Conservation (phyloP, 2,329 filamentous ascomycete species). For the Trichoderma harzianum region DNA sequence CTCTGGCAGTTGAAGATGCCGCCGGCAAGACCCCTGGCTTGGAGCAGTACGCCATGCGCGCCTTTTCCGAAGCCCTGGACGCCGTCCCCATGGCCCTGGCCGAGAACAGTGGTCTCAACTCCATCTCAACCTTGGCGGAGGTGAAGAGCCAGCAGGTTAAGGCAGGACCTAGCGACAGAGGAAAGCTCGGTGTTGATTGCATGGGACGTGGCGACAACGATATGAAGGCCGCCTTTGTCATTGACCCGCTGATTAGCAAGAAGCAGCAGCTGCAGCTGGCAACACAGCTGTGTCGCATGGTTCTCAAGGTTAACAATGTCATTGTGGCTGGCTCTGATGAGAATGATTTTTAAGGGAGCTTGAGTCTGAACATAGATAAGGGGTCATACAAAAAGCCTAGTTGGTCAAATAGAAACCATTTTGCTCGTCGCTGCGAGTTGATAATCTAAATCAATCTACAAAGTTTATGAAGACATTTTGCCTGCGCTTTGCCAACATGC, state of each 20-base stretch:
- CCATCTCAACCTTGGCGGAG: slow-evolving; percentile 90
- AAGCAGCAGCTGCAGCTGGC: slow-evolving; percentile 94
- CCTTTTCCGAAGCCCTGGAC: slow-evolving; percentile 93
- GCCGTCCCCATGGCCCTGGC: slow-evolving; percentile 91
- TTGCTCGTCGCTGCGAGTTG: slow-evolving; percentile 10
- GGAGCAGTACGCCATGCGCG: slow-evolving; percentile 98
- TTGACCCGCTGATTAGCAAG: slow-evolving; percentile 97
- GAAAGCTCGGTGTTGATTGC: slow-evolving; percentile 88
- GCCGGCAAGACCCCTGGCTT: slow-evolving; percentile 94
- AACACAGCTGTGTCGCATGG: slow-evolving; percentile 97
- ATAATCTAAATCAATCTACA: slow-evolving; percentile 13
- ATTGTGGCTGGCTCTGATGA: slow-evolving; percentile 87
- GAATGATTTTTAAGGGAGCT: slow-evolving; percentile 68
- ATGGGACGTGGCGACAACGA: slow-evolving; percentile 94
- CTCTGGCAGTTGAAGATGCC: slow-evolving; percentile 90
- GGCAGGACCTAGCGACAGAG: slow-evolving; percentile 48
- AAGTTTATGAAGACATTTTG: background rate
- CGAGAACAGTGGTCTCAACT: slow-evolving; percentile 94
- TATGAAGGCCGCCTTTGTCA: slow-evolving; percentile 97
- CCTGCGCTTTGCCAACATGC: background rate
- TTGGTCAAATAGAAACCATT: slow-evolving; percentile 20
- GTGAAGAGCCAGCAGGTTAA: slow-evolving; percentile 97
- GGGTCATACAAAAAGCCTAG: slow-evolving; percentile 28
- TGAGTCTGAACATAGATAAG: slow-evolving; percentile 21
- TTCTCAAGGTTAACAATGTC: slow-evolving; percentile 95